Base-by-base conservation (phyloP, 2,329 filamentous ascomycete species). In the Beauveria sp. region DNA sequence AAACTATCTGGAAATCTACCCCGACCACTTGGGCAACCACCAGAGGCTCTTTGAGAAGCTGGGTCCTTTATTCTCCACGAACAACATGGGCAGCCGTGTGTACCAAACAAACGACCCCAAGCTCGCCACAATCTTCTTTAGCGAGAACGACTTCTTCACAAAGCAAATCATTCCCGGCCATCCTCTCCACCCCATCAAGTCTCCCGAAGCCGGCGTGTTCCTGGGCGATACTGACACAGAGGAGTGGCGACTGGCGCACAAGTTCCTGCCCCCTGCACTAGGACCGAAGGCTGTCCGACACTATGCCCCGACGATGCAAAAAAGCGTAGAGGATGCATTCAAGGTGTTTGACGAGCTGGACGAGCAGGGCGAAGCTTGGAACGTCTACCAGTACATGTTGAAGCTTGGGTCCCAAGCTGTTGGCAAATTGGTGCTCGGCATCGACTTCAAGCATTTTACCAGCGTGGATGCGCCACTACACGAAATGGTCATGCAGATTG, bases 221-320 rank as follows among this genome's bases (percentile, higher is more conserved):
- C 63, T 79, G 4, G 74, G 77, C 63, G 81, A 84, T 65, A 84
- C 81, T 0, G 75, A 81, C 22, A 79, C 77, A 0, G 73, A 77
- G 18, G 75, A 78, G 60, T 85, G 79, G 79, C 68, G 70, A 26
- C 66, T 78, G 0, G 78, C 80, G 0, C 85, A 87, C 74, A 87
- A 87, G 68, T 87, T 86, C 69, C 65, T 87, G 0, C 82, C 84
- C 0, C 83, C 85, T 0, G 80, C 82, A 0, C 72, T 87, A 12
- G 78, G 79, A 0, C 83, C 84, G 38, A 85, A 84, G 67, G 84
- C 84, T 0, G 82, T 87, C 5, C 74, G 80, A 1, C 84, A 86
- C 65, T 86, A 87, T 63, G 78, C 81, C 0, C 82, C 84, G 0
- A 78, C 76, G 0, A 86, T 87, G 82, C 82, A 86, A 64, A 69